These are phyloP conservation scores for Mycena haematopus DNA, from an alignment of 768 basidiomycete genomes.

Conservation along the genomic window DNA sequence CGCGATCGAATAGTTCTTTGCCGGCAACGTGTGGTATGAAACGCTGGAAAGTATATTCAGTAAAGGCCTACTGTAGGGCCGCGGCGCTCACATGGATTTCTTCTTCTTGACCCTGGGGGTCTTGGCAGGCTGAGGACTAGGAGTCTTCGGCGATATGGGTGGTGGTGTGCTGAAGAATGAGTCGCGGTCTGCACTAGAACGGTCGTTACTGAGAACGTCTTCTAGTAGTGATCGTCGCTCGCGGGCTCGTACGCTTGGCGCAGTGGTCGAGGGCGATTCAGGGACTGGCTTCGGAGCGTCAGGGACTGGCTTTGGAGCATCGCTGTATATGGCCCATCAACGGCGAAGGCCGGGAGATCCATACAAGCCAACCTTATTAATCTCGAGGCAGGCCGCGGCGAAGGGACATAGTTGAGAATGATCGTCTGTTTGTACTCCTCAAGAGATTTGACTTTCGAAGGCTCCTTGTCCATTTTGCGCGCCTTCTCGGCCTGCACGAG, in stretches of 20 bases:
- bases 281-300: not conserved
- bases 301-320: too few species aligned
- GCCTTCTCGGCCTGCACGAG: conserved; percentile 50
- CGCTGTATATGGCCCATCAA: conserved; percentile 1
- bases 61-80: not conserved
- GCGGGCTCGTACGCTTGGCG: conserved; percentile 12
- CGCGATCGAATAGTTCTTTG: conserved; percentile 55
- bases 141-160: conserved; percentile 30
- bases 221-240: conserved; percentile 27
- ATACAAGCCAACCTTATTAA: conserved; percentile 21
- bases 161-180: conserved; percentile 23
- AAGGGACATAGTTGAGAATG: conserved; percentile 8
- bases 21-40: conserved; percentile 50
- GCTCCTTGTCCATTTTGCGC: conserved; percentile 47
- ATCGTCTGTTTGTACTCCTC: conserved; percentile 34
- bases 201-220: conserved; percentile 17
- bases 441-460: conserved; percentile 55
- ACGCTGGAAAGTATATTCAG: conserved; percentile 39
- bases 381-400: conserved; percentile 26
- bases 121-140: conserved; percentile 37
- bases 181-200: conserved; percentile 20
- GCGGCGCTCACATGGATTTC: conserved; percentile 48
- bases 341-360: conserved; percentile 6
- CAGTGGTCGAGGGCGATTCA: conserved; percentile 9
- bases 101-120: conserved; percentile 40